Evolutionary conservation across 768 basidiomycete species (phyloP).

Genomic region (Boletus reticuloceps): DNA sequence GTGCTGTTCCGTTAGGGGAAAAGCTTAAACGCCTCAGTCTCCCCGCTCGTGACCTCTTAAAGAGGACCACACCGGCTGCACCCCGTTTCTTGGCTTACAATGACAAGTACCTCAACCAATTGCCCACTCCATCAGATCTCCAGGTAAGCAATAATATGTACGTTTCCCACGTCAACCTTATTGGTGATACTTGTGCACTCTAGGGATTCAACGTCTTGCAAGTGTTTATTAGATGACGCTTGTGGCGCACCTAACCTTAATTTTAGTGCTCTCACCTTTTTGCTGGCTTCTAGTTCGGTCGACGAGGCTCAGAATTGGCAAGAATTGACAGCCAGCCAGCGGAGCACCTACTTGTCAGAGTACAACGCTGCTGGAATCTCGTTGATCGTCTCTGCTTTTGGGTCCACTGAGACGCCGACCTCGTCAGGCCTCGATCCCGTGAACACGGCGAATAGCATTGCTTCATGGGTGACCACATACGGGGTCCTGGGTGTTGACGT

Average conservation of each 20-base stretch:
- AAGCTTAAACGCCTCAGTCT: conserved; percentile 24
- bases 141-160: conserved; percentile 28
- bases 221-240: neutral
- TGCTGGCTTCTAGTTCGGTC: conserved; percentile 37
- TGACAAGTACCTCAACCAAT: conserved; percentile 41
- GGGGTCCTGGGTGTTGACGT: conserved; percentile 50
- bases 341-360: conserved; percentile 41
- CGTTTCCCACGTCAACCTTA: neutral
- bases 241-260: neutral
- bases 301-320: conserved; percentile 49
- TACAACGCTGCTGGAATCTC: conserved; percentile 55
- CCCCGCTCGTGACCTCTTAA: conserved; percentile 19
- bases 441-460: conserved; percentile 41
- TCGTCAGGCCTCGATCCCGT: conserved; percentile 39
- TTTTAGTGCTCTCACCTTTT: conserved; percentile 40
- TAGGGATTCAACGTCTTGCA: conserved; percentile 37
- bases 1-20: conserved; percentile 20
- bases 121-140: conserved; percentile 44
- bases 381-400: conserved; percentile 55
- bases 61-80: conserved; percentile 34
- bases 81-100: conserved; percentile 48
- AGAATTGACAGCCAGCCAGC: conserved; percentile 34
- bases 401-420: conserved; percentile 43
- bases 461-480: conserved; percentile 46
- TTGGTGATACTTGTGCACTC: neutral